Percentiles rank a stretch among this genome's conserved stretches.
Conservation (phyloP, 1,284 basidiomycete species). For the Microbotryum saponariae region DNA sequence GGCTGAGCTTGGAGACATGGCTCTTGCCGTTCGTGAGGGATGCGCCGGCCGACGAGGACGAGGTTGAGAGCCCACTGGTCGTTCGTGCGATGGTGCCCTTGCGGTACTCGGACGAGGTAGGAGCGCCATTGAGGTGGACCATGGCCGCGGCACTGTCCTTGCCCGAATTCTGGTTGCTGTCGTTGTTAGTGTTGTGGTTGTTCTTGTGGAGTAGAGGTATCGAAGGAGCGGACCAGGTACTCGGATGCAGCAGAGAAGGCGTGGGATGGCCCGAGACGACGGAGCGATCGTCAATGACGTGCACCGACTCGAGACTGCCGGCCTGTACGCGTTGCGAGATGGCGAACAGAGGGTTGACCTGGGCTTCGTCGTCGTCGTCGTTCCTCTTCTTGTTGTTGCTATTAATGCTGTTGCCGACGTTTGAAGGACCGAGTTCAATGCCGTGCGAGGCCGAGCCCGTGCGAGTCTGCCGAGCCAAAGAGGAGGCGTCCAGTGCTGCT, state of each 20-base stretch:
- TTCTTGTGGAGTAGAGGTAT: background rate
- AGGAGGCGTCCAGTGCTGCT: background rate
- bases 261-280: conserved; percentile 4
- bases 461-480: background rate
- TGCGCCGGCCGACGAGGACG: background rate
- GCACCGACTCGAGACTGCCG: conserved; percentile 1
- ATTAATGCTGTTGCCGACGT: no score
- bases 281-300: conserved; percentile 8
- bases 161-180: background rate
- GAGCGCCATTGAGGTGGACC: background rate
- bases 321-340: conserved; percentile 5
- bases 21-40: background rate
- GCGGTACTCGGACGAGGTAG: background rate
- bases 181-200: background rate
- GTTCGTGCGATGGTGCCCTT: background rate
- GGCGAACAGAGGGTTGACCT: conserved; percentile 19
- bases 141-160: background rate
- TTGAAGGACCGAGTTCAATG: no score
- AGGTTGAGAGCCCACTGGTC: background rate
- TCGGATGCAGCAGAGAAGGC: background rate
- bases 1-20: background rate
- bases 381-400: no score
- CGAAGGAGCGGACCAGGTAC: background rate
- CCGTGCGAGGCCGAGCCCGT: background rate
- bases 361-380: background rate